Evolutionary conservation across 495 filamentous ascomycete genomes (phyloP).

Genomic region (Xylaria intraflava): DNA sequence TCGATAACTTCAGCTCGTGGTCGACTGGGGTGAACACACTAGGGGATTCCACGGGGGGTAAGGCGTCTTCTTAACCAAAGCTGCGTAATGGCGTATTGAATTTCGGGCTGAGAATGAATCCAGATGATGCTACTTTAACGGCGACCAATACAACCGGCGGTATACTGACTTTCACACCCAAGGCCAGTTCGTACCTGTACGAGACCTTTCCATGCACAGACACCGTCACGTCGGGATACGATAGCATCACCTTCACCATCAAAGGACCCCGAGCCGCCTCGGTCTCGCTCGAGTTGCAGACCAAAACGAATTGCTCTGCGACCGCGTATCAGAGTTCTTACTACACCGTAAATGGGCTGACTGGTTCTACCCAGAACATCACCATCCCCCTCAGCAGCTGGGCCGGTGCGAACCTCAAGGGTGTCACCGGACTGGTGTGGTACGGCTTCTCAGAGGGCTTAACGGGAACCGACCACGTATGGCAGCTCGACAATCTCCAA

Average conservation of each 20-base stretch:
- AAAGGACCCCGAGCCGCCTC: constrained; percentile 46
- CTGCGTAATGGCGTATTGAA: no score
- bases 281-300: constrained; percentile 51
- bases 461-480: constrained; percentile 31
- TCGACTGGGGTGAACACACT: constrained; percentile 44
- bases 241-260: constrained; percentile 48
- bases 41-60: constrained; percentile 44
- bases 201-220: constrained; percentile 48
- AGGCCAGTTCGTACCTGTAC: constrained; percentile 48
- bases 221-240: constrained; percentile 41
- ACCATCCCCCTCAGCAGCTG: constrained; percentile 48
- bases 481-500: constrained; percentile 48
- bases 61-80: constrained; percentile 17
- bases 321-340: constrained; percentile 43
- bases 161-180: constrained; percentile 48
- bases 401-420: constrained; percentile 44
- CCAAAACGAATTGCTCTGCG: constrained; percentile 35
- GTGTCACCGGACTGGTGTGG: constrained; percentile 48
- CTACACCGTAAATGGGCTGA: constrained; percentile 41
- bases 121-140: constrained; percentile 52
- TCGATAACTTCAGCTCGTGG: constrained; percentile 54
- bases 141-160: constrained; percentile 40
- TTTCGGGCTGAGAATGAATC: constrained; percentile 13
- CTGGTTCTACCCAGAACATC: constrained; percentile 45
- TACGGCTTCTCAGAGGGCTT: constrained; percentile 37